phyloP scores from a whole-genome alignment of 2,329 filamentous ascomycete genomes.

The Stemphylium lycopersici region DNA sequence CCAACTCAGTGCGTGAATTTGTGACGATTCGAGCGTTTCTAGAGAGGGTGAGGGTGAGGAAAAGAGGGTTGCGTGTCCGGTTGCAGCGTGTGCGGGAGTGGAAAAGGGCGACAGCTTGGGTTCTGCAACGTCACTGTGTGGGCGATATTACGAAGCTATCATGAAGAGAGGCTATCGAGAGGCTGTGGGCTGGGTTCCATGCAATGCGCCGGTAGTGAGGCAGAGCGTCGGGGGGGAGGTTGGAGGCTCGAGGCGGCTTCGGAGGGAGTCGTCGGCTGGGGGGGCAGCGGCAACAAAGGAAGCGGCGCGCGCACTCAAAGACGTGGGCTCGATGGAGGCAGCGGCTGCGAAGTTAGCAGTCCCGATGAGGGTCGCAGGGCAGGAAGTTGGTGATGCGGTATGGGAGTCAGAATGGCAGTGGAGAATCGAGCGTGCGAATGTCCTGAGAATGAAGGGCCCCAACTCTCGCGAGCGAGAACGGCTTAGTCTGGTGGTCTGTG shows the following conservation, averaged over 20 bases:
- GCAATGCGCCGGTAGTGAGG: constrained; percentile 35
- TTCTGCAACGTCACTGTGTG: constrained; percentile 26
- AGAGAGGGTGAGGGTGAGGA: constrained; percentile 21
- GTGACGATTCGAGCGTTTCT: constrained; percentile 16
- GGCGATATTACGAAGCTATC: constrained; percentile 21
- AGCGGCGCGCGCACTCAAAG: constrained; percentile 29
- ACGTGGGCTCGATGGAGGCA: constrained; percentile 18
- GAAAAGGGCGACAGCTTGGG: constrained; percentile 27
- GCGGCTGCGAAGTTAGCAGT: constrained; percentile 24
- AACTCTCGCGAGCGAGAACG: constrained; percentile 17
- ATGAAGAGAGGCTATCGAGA: constrained; percentile 25
- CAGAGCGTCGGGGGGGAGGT: constrained; percentile 26
- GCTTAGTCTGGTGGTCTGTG: constrained; percentile 14
- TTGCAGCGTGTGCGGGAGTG: constrained; percentile 26
- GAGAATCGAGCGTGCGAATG: constrained; percentile 26
- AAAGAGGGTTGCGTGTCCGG: constrained; percentile 38
- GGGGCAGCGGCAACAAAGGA: constrained; percentile 34
- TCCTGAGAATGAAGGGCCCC: constrained; percentile 22
- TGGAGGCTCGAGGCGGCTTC: constrained; percentile 33
- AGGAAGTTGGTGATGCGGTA: constrained; percentile 26
- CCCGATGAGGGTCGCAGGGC: constrained; percentile 13
- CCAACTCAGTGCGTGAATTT: constrained; percentile 19
- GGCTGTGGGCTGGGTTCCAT: constrained; percentile 18
- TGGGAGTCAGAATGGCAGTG: constrained; percentile 33
- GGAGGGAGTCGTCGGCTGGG: constrained; percentile 28